Base-by-base conservation (phyloP, 306 rosid genomes). In the Notholithocarpus densiflorus region DNA sequence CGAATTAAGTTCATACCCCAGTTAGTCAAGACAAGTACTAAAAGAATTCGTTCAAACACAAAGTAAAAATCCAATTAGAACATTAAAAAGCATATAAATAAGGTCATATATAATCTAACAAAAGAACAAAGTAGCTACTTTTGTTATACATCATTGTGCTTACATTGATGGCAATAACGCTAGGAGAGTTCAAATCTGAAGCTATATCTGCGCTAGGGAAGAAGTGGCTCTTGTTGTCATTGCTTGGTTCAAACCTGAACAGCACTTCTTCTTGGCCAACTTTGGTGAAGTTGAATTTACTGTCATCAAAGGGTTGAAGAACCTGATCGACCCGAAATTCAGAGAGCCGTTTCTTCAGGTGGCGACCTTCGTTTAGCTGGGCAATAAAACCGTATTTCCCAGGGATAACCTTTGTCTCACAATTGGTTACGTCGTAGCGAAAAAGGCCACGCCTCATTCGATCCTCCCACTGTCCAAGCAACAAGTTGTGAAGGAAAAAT, bases 251-350 rank as follows among this genome's bases (percentile, higher is more conserved):
- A 73, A 78, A 78, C 76, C 79, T 19, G 75, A 82, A 82, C 19
- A 82, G 79, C 51, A 73, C 82, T 53, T 82, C 86, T 23, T 82
- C 86, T 45, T 82, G 86, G 21, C 86, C 86, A 78, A 82, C 19
- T 57, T 82, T 82, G 3, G 15, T 77, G 82, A 82, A 82, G 52
- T 82, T 82, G 29, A 82, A 82, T 79, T 78, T 82, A 10, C 24
- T 82, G 20, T 74, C 76, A 68, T 82, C 82, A 13, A 78, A 82
- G 43, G 82, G 56, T n/a, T 82, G 86, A 19, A 78, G 82, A 59
- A 82, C 86, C 52, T 66, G 82, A 5, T 82, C 86, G 1, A 82
- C 80, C 6, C 72, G 73, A 43, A 82, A 78, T 73, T 82, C 86
- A 1, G 86, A 73, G 0, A 79, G 76, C 2, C 86, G 68, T 62